These are phyloP conservation scores for Sanguinoderma infundibulare DNA, from an alignment of 1,284 basidiomycete species.

Conservation along the genomic window DNA sequence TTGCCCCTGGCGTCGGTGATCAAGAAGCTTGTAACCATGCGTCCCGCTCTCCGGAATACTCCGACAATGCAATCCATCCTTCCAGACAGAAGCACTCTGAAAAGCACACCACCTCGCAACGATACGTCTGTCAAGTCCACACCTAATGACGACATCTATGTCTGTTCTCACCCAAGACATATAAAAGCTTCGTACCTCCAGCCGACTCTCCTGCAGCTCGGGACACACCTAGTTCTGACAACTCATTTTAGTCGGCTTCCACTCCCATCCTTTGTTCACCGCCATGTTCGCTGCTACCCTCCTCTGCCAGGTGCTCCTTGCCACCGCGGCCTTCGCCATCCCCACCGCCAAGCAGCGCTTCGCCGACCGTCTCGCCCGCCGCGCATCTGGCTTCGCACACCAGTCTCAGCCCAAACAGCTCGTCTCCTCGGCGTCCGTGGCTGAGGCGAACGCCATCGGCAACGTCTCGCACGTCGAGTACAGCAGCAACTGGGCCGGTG, in stretches of 20 bases:
- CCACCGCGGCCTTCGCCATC: constrained; percentile 26
- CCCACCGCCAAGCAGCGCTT: constrained; percentile 24
- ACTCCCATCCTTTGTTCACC: constrained; percentile 11
- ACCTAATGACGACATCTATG: no score
- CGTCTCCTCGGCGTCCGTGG: not conserved
- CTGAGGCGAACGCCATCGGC: not conserved
- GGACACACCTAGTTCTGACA: constrained; percentile 21
- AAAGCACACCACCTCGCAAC: no score
- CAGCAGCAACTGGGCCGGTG: constrained; percentile 35
- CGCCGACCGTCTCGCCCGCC: constrained; percentile 22
- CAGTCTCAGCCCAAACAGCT: constrained; percentile 21
- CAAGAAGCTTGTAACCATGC: no score
- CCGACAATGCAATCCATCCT: no score
- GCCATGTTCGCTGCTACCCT: constrained; percentile 25
- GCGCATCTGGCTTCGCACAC: constrained; percentile 15
- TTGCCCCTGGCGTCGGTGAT: no score
- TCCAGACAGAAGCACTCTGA: no score
- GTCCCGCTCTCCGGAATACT: no score
- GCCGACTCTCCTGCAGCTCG: no score
- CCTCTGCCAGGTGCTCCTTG: constrained; percentile 28
- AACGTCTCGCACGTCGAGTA: constrained; percentile 26
- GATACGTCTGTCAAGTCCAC: no score
- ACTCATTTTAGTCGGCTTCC: constrained; percentile 12
- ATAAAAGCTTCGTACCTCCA: no score
- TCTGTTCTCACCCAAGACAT: no score